A percentile compares a stretch with the other conserved stretches of the same genome.
Conservation (phyloP, 2,329 filamentous ascomycete species). For the Cryphonectria carpinicola region DNA sequence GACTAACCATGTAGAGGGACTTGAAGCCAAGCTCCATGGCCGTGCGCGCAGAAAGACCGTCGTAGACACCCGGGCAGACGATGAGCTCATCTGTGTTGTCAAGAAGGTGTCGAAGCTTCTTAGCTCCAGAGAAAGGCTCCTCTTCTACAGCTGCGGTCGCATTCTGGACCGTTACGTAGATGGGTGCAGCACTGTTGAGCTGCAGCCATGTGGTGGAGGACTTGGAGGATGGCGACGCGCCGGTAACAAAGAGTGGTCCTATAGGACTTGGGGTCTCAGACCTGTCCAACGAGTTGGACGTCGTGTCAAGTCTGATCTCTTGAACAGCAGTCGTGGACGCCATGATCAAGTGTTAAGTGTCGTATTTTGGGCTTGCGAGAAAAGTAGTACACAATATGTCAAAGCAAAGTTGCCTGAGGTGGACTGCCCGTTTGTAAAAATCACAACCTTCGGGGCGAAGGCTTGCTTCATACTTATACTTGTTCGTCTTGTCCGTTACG, state of each 20-base stretch:
- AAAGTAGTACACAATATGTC: background rate
- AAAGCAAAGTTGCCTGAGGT: background rate
- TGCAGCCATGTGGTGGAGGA: slow-evolving; percentile 25
- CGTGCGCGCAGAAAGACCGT: slow-evolving; percentile 64
- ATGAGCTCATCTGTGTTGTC: slow-evolving; percentile 44
- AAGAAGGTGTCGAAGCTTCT: slow-evolving; percentile 33
- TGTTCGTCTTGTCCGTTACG: background rate
- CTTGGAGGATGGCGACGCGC: background rate
- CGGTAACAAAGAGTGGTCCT: slow-evolving; percentile 20
- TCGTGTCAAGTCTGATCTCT: slow-evolving; percentile 13
- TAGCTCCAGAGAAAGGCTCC: slow-evolving; percentile 28
- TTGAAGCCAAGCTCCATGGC: slow-evolving; percentile 61
- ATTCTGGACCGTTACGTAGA: slow-evolving; percentile 13
- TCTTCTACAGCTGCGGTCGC: background rate
- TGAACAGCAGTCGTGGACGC: slow-evolving; percentile 11
- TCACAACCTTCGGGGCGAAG: background rate
- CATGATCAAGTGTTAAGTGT: slow-evolving; percentile 5
- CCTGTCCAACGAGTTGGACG: slow-evolving; percentile 9
- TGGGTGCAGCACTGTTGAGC: slow-evolving; percentile 24
- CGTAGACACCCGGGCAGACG: slow-evolving; percentile 65
- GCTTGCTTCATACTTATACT: background rate
- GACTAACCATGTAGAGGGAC: slow-evolving; percentile 63
- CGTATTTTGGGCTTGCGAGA: background rate
- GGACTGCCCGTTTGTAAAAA: background rate
- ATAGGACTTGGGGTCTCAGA: slow-evolving; percentile 25